Evolutionary conservation across 345 rosid species (phyloP).

Genomic region (Schrenkiella parvula): DNA sequence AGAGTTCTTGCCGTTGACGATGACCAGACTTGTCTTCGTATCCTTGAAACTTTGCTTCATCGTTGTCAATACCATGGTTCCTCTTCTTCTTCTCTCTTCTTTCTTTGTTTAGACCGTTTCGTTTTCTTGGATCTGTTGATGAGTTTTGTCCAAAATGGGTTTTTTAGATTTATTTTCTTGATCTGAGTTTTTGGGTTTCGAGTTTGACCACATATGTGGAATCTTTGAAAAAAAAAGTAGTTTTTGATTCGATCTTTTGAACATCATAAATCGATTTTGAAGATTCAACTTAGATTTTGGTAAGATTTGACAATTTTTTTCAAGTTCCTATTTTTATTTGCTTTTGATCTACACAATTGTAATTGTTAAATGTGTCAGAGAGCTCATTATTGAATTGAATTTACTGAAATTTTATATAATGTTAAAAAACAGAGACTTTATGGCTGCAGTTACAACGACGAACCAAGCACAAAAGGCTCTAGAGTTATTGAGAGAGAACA

Average conservation of each 20-base stretch:
- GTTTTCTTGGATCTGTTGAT: slow-evolving; percentile 10
- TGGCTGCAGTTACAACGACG: slow-evolving; percentile 70
- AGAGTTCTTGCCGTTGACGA: slow-evolving; percentile 88
- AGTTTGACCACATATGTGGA: neutral
- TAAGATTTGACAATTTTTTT: slow-evolving; percentile 1
- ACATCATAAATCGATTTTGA: neutral
- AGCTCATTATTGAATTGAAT: slow-evolving; percentile 11
- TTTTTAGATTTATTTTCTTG: slow-evolving; percentile 4
- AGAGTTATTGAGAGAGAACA: slow-evolving; percentile 68
- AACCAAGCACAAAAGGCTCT: slow-evolving; percentile 85
- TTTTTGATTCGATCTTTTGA: slow-evolving; percentile 4
- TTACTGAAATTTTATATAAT: no score
- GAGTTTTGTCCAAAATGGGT: neutral
- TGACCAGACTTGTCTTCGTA: slow-evolving; percentile 66
- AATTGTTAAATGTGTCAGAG: slow-evolving; percentile 5
- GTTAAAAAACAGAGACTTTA: neutral
- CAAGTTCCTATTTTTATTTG: neutral
- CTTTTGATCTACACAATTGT: slow-evolving; percentile 11
- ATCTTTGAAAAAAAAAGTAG: slow-evolving; percentile 4
- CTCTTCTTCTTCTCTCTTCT: neutral
- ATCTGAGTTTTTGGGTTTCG: neutral
- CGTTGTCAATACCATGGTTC: slow-evolving; percentile 70
- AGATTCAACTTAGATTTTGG: neutral
- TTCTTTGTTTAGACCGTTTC: neutral
- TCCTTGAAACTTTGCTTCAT: slow-evolving; percentile 62